Percentiles rank a stretch among this genome's conserved stretches.
Evolutionary conservation across 1,284 basidiomycete genomes (phyloP).

Genomic region (Heliocybe sulcata): DNA sequence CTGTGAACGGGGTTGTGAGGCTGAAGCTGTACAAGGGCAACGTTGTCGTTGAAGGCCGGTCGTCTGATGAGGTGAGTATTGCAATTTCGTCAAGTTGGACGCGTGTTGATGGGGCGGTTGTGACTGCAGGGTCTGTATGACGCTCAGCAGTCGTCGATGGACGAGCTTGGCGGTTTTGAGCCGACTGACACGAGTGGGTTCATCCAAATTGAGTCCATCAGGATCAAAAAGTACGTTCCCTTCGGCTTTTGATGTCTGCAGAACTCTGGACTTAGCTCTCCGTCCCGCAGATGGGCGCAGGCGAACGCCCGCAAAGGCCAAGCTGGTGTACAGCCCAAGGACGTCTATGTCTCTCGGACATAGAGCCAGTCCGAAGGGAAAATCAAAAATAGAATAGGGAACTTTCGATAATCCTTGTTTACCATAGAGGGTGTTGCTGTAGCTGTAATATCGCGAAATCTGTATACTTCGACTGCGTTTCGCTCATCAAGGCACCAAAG

Average conservation of each 20-base stretch:
- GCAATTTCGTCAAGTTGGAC: neutral
- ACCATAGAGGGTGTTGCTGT: neutral
- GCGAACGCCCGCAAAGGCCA: constrained; percentile 81
- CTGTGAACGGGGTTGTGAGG: constrained; percentile 90
- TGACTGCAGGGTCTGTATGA: constrained; percentile 83
- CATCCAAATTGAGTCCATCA: constrained; percentile 92
- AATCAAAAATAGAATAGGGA: neutral
- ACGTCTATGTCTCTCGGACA: constrained; percentile 63
- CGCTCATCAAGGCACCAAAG: too few species aligned
- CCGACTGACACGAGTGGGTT: constrained; percentile 90
- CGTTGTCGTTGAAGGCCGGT: constrained; percentile 88
- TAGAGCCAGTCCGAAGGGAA: constrained; percentile 6
- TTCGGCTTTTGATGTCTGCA: constrained; percentile 2
- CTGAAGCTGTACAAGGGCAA: constrained; percentile 97
- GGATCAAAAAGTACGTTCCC: constrained; percentile 82
- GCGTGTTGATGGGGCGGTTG: neutral
- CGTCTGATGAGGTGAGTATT: constrained; percentile 69
- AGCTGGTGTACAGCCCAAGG: constrained; percentile 66
- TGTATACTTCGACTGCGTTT: too few species aligned
- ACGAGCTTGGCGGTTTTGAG: constrained; percentile 97
- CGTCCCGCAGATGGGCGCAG: constrained; percentile 63
- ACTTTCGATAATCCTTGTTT: neutral
- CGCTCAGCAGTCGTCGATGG: constrained; percentile 97
- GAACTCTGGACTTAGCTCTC: neutral
- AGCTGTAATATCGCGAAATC: constrained; percentile 8